phyloP scores from a whole-genome alignment of 345 rosid species.

The Camelina sativa region DNA sequence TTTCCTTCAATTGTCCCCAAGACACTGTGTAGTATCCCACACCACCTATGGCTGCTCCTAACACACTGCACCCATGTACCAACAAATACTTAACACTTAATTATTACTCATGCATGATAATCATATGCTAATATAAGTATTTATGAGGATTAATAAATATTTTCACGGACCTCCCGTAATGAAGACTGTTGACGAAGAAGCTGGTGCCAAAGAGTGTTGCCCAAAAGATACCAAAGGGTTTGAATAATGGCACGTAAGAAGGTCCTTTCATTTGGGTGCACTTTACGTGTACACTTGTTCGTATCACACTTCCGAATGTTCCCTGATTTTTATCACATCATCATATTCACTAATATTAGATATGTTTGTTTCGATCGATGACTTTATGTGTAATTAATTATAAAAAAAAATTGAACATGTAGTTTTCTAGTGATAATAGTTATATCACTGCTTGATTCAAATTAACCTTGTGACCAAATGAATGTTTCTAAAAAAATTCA shows the following conservation, averaged over 20 bases:
- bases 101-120: conserved; percentile 15
- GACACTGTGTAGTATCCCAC: conserved; percentile 59
- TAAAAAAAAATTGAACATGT: too few species aligned
- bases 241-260: conserved; percentile 70
- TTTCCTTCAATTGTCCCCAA: conserved; percentile 67
- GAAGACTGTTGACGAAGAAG: conserved; percentile 79
- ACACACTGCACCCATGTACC: conserved; percentile 58
- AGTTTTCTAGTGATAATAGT: too few species aligned
- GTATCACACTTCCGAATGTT: conserved; percentile 60
- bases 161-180: conserved; percentile 66
- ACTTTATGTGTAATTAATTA: too few species aligned
- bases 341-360: not conserved
- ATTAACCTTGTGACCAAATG: too few species aligned
- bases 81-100: not conserved
- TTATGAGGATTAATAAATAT: not conserved
- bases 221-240: conserved; percentile 74
- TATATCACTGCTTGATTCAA: too few species aligned
- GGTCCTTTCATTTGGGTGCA: conserved; percentile 63
- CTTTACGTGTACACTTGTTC: conserved; percentile 61
- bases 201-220: conserved; percentile 62
- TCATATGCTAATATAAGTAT: not conserved
- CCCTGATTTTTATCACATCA: conserved; percentile 50
- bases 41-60: conserved; percentile 69
- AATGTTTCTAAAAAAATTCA: too few species aligned
- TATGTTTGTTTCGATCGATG: not conserved